phyloP scores from a whole-genome alignment of 306 rosid species.

The Vicia sativa region DNA sequence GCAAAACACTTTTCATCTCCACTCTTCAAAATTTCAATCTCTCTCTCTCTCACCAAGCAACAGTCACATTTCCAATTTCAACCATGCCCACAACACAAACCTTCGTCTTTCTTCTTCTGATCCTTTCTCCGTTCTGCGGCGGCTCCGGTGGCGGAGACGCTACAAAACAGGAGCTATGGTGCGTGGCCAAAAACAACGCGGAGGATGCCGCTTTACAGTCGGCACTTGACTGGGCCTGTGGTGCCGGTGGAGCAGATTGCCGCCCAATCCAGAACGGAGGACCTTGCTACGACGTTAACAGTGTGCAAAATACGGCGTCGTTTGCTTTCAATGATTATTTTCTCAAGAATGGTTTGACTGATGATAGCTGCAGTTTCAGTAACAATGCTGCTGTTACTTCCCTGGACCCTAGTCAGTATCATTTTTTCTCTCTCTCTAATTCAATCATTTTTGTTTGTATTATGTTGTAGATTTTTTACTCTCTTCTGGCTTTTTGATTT shows the following conservation, averaged over 20 bases:
- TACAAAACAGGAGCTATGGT: slow-evolving; percentile 72
- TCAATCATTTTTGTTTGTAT: not conserved
- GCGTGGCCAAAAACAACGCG: slow-evolving; percentile 96
- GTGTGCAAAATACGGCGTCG: slow-evolving; percentile 70
- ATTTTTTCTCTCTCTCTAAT: not conserved
- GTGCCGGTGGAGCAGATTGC: slow-evolving; percentile 80
- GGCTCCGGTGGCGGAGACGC: slow-evolving; percentile 31
- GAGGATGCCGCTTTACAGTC: slow-evolving; percentile 71
- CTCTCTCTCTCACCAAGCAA: not conserved
- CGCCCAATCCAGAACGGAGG: slow-evolving; percentile 79
- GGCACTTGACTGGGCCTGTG: slow-evolving; percentile 91
- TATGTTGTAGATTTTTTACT: slow-evolving; percentile 9
- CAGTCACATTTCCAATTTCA: not conserved
- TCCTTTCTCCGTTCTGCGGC: slow-evolving; percentile 28
- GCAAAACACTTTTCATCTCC: not conserved
- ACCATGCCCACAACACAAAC: slow-evolving; percentile 31
- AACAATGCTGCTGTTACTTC: slow-evolving; percentile 78
- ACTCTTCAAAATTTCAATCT: not conserved
- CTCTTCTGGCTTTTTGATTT: slow-evolving; percentile 33
- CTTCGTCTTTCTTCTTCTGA: slow-evolving; percentile 21
- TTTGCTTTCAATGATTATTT: slow-evolving; percentile 83
- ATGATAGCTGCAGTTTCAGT: slow-evolving; percentile 72
- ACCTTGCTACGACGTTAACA: slow-evolving; percentile 66
- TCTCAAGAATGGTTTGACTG: slow-evolving; percentile 68
- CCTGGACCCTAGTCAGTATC: slow-evolving; percentile 73